Evolutionary conservation across 73 alveolate species (phyloP), one percentile per base, ranked within the genome.

Genomic region (Blepharisma japonicum): DNA sequence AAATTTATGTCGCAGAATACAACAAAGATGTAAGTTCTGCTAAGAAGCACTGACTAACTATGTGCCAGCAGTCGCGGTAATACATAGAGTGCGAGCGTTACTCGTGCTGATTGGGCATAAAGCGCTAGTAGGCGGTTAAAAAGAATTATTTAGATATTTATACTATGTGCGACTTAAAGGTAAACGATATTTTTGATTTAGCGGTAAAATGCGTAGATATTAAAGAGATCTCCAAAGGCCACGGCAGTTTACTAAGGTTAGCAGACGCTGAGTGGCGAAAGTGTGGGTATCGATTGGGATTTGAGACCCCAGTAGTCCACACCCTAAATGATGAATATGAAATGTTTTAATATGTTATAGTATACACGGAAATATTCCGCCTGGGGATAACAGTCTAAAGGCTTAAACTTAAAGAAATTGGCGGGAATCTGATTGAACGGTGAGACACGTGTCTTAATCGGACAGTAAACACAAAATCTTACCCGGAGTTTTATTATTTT

Each of bases 1-100:
- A 81, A 81, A 81, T 79, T 76, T 38, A 9, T 56, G 74, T 56
- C 86, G 86, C 47, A 25, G 61, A 55, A 6, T 56, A 82, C 55
- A 82, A 82, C 18, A 55, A n/a, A 78, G 90, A 9, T 83, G 7
- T 80, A 53, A 68, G 7, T 23, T 74, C 27, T 8, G 80, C 42
- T 27, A 79, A 80, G 87, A 83, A 80, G 78, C 84, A 79, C 87
- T 67, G 90, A 79, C 87, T 82, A 80, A 80, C 79, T 55, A 83
- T 78, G 90, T 83, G 90, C 87, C 90, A 80, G 90, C 87, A 83
- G 89, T 82, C 82, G 89, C 89, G 89, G 89, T 82, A 82, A 82
- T 20, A 82, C 89, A 79, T 82, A 86, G 82, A 71, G 89, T 77
- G 87, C 80, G 77, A 82, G 89, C 89, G 86, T 78, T 82, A 79